Percentiles rank a stretch among this genome's conserved stretches.
Evolutionary conservation across 768 basidiomycete species (phyloP).

Genomic region (Cantharellus cinnabarinus): DNA sequence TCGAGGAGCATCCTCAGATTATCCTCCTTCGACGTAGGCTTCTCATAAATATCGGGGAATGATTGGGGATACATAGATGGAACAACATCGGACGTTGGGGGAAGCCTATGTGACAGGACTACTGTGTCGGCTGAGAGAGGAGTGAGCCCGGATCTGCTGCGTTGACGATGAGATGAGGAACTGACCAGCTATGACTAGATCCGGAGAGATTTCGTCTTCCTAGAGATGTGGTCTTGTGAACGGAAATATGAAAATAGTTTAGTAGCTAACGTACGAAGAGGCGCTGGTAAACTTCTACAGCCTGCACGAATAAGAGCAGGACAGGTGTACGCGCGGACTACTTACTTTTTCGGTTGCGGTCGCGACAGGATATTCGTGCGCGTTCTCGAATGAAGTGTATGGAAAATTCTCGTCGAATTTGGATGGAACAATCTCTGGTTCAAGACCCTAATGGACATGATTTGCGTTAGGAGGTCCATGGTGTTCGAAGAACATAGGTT

Average conservation of each 20-base stretch:
- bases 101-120: conserved; percentile 60
- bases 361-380: conserved; percentile 54
- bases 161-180: not conserved
- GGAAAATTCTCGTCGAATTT: conserved; percentile 64
- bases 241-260: not conserved
- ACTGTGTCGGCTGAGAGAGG: conserved; percentile 66
- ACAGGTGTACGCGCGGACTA: not conserved
- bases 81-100: conserved; percentile 34
- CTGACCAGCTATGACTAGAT: conserved; percentile 60
- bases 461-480: not conserved
- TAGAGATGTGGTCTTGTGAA: conserved; percentile 18
- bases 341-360: conserved; percentile 47
- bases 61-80: conserved; percentile 31
- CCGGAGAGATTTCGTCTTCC: conserved; percentile 48
- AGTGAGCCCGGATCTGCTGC: not conserved
- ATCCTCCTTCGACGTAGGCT: conserved; percentile 59
- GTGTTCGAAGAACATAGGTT: not conserved
- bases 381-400: conserved; percentile 42
- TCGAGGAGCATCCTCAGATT: conserved; percentile 75
- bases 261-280: conserved; percentile 33
- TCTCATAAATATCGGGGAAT: conserved; percentile 69
- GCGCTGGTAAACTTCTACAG: conserved; percentile 70
- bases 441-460: conserved; percentile 27
- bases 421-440: conserved; percentile 53
- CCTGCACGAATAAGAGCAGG: conserved; percentile 17